Conservation (phyloP, 2,329 filamentous ascomycete species). For the Trichophyton equinum region DNA sequence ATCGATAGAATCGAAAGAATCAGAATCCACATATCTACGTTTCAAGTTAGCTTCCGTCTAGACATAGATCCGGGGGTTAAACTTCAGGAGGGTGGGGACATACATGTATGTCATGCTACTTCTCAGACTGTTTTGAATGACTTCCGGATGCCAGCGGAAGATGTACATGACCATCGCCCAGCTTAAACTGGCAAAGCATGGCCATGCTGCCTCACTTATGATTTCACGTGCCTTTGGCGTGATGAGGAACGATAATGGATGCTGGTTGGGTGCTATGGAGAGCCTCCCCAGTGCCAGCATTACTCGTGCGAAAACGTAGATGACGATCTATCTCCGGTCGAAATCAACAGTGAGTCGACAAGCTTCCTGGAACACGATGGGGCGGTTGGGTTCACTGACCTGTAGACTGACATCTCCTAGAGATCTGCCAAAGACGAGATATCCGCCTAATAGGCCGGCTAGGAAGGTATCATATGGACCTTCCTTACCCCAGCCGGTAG, state of each 20-base stretch:
- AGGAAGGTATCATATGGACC: conserved; percentile 73
- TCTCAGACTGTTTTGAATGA: conserved; percentile 77
- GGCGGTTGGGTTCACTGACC: conserved; percentile 20
- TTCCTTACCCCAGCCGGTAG: conserved; percentile 40
- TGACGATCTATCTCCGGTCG: conserved; percentile 56
- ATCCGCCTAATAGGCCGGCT: conserved; percentile 77
- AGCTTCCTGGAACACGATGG: background rate
- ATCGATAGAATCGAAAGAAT: conserved; percentile 75
- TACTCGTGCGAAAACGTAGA: conserved; percentile 93
- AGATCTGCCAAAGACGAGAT: conserved; percentile 76
- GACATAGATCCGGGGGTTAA: background rate
- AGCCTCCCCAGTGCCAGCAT: conserved; percentile 72
- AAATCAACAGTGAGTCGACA: background rate
- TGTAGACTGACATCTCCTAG: conserved; percentile 75
- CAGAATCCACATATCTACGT: conserved; percentile 59
- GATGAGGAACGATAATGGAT: conserved; percentile 30
- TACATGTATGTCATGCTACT: conserved; percentile 98
- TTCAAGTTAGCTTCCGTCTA: conserved; percentile 7
- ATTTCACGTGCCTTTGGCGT: conserved; percentile 34
- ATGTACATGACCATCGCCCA: conserved; percentile 95
- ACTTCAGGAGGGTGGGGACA: conserved; percentile 21
- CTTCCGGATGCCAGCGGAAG: conserved; percentile 83
- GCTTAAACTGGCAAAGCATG: conserved; percentile 75
- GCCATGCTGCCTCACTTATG: conserved; percentile 69
- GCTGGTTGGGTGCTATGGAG: conserved; percentile 51